Evolutionary conservation across 2,329 filamentous ascomycete genomes (phyloP), one percentile per base, ranked within the genome.

Genomic region (Huntiella decipiens): DNA sequence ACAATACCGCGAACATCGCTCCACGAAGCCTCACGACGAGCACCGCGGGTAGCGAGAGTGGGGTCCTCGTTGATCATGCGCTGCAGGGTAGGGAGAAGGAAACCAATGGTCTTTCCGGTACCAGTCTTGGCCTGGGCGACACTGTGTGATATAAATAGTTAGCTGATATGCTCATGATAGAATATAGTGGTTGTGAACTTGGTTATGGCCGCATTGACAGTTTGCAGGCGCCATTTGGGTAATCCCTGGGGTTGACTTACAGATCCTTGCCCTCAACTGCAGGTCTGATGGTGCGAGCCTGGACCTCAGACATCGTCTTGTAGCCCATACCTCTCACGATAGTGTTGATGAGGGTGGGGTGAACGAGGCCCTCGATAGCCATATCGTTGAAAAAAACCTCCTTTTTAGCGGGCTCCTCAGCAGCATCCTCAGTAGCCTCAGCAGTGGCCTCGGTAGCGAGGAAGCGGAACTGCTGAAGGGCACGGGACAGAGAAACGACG

Each of bases 121-220:
- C 91, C 91, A 6, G 91, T 98, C 64, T 84, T 94, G 50, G 91
- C 91, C 66, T 96, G 91, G 40, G 88, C 91, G 53, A 96, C 71
- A 54, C 81, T 84, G 56, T 31, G 15, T 6, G 15, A 35, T 10
- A 45, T 13, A 34, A 15, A 16, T 6, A 4, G 36, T 42, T 49
- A 37, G 40, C 15, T 22, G 11, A 35, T 3, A 28, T 36, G n/a
- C 12, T 36, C 16, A 31, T 4, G 10, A 10, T 15, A 17, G 15
- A 44, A 10, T n/a, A 16, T 31, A 8, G 28, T 28, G 5, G n/a
- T 41, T 31, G 28, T 32, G n/a, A 15, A 11, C 5, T 41, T 28
- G 5, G 12, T 41, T 12, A 13, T 32, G n/a, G 19, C 12, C 7
- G 28, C 12, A 36, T 36, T 36, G 34, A 16, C 34, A 16, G 12